These are phyloP conservation scores for Fusarium sp. DNA, from an alignment of 2,329 filamentous ascomycete genomes.

Conservation along the genomic window DNA sequence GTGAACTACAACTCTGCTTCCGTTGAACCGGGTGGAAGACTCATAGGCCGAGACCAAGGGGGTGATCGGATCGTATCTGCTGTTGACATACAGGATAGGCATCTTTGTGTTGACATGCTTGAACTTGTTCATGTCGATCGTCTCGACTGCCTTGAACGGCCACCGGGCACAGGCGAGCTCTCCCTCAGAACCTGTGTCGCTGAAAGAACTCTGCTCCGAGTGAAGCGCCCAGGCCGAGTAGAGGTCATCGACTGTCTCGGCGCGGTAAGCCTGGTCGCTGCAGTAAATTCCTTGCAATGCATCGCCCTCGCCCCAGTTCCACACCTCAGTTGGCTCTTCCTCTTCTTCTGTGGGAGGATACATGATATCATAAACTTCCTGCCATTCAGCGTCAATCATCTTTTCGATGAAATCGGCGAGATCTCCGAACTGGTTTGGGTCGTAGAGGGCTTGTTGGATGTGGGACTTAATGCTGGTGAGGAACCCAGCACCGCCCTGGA, in stretches of 20 bases:
- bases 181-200: neutral
- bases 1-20: neutral
- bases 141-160: neutral
- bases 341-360: neutral
- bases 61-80: neutral
- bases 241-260: conserved; percentile 1
- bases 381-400: conserved; percentile 3
- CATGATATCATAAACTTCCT: neutral
- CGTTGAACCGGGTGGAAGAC: neutral
- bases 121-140: neutral
- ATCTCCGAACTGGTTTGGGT: neutral
- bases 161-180: neutral
- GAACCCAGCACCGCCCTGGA: neutral
- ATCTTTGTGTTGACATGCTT: neutral
- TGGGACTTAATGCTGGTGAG: neutral
- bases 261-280: conserved; percentile 20
- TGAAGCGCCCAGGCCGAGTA: conserved; percentile 11
- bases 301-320: conserved; percentile 8
- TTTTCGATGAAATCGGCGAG: neutral
- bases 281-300: conserved; percentile 16
- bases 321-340: neutral
- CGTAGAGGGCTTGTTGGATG: neutral
- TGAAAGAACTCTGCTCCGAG: neutral
- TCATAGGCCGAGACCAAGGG: neutral
- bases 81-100: neutral